Base-by-base conservation (phyloP, 768 basidiomycete species). In the Tulasnella sp. region DNA sequence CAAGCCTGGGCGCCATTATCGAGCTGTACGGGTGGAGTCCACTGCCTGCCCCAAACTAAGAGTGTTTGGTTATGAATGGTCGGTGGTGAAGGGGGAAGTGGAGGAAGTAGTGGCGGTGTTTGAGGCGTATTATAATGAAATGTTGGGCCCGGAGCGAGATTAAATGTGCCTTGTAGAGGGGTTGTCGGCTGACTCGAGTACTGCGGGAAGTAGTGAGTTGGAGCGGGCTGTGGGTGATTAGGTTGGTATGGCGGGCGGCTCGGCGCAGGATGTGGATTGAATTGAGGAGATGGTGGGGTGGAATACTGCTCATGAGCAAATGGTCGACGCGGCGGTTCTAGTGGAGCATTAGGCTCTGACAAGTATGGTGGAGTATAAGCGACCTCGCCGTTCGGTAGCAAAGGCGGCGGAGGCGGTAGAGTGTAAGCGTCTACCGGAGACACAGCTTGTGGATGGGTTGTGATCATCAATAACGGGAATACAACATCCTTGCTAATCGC, bases 401-500 rank as follows among this genome's bases (percentile, higher is more conserved):
- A 24, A 29, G 55, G 34, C 2, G 38, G 43, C 10, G 34, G 38
- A 24, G 3, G 55, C 24, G 63, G 60, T 69, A 65, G 53, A 38
- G 49, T 49, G 23, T 30, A 27, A 69, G 71, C 23, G 65, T 60
- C 1, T 71, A 59, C 52, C 70, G 67, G 47, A 83, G 79, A 8
- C 15, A 82, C 65, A 4, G 82, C 80, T n/a, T 73, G 69, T 1
- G 85, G 83, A 68, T 88, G 85, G 23, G 81, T 74, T 21, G 88
- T 75, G 23, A 74, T 75, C 0, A 88, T 76, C 9, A 56, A 53
- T 13, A 91, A 71, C 49, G 79, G 76, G 0, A 89, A 69, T 27
- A 77, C 65, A 24, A 87, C 77, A 67, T 89, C 86, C 69, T 86
- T 88, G 65, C 88, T 91, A 64, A 8, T 17, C 42, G 51, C 5